Percentiles rank a stretch among this genome's conserved stretches.
These are phyloP conservation scores for Microascus cirrosus DNA, from an alignment of 2,329 filamentous ascomycete species.

Conservation along the genomic window DNA sequence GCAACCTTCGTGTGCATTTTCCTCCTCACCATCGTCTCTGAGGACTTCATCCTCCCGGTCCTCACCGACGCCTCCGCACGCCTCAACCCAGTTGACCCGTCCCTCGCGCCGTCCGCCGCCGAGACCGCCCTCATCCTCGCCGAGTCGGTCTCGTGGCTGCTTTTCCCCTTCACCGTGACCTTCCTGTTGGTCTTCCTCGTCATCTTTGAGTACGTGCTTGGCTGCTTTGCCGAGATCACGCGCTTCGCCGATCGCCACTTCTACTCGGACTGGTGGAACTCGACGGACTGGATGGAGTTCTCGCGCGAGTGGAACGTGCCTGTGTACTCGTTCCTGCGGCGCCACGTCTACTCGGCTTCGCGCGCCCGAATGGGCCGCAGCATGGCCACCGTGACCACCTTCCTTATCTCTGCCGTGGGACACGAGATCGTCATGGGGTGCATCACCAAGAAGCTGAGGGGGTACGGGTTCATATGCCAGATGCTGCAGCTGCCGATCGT, in stretches of 20 bases:
- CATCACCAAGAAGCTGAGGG: slow-evolving; percentile 91
- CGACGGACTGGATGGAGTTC: slow-evolving; percentile 89
- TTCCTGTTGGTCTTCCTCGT: slow-evolving; percentile 94
- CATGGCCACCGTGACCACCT: slow-evolving; percentile 79
- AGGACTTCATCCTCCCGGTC: slow-evolving; percentile 92
- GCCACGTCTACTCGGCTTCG: slow-evolving; percentile 85
- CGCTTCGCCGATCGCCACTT: slow-evolving; percentile 90
- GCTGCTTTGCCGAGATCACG: slow-evolving; percentile 89
- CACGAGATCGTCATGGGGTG: slow-evolving; percentile 97
- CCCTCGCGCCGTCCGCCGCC: slow-evolving; percentile 25
- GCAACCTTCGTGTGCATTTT: slow-evolving; percentile 97
- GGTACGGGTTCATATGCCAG: slow-evolving; percentile 88
- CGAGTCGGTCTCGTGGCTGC: slow-evolving; percentile 80
- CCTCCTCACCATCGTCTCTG: slow-evolving; percentile 77
- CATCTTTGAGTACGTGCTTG: slow-evolving; percentile 94
- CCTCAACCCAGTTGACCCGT: slow-evolving; percentile 29
- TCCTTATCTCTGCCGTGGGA: slow-evolving; percentile 77
- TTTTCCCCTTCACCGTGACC: slow-evolving; percentile 96
- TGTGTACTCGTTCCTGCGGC: slow-evolving; percentile 86
- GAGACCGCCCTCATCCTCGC: slow-evolving; percentile 73
- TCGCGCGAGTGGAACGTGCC: slow-evolving; percentile 96
- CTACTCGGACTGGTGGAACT: slow-evolving; percentile 71
- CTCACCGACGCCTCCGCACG: slow-evolving; percentile 56
- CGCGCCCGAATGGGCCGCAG: slow-evolving; percentile 64
- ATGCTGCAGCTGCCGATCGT: slow-evolving; percentile 96